Evolutionary conservation across 2,329 filamentous ascomycete species (phyloP).

Genomic region (Cryphonectria radicalis): DNA sequence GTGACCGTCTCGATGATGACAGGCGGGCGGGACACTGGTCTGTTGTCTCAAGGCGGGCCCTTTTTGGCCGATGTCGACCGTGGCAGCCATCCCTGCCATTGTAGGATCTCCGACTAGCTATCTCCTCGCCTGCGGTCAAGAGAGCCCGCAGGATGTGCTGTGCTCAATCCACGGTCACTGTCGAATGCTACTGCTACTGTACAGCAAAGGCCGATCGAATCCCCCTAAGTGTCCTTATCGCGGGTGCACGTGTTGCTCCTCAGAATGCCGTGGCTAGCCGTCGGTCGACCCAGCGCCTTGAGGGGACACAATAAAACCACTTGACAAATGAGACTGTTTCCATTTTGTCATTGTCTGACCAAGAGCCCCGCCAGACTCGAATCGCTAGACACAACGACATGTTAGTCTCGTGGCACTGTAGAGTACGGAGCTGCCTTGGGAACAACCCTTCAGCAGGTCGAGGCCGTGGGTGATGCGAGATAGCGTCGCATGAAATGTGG

Average conservation of each 20-base stretch:
- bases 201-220: slow-evolving; percentile 21
- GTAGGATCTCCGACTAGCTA: slow-evolving; percentile 4
- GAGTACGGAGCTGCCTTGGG: slow-evolving; percentile 1
- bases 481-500: slow-evolving; percentile 21
- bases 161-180: slow-evolving; percentile 22
- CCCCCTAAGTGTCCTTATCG: slow-evolving; percentile 26
- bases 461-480: background rate
- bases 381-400: background rate
- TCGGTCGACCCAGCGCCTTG: background rate
- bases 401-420: background rate
- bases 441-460: background rate
- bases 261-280: slow-evolving; percentile 29
- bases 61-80: slow-evolving; percentile 16
- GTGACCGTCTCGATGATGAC: slow-evolving; percentile 2
- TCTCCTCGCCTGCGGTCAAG: slow-evolving; percentile 16
- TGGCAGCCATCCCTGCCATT: slow-evolving; percentile 7
- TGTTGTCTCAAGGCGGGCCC: background rate
- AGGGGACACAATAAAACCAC: background rate
- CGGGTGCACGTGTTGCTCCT: slow-evolving; percentile 11
- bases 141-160: slow-evolving; percentile 21
- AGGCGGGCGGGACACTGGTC: background rate
- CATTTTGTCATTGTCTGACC: slow-evolving; percentile 14
- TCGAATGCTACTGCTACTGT: slow-evolving; percentile 1
- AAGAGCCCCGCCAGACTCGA: slow-evolving; percentile 19
- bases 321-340: slow-evolving; percentile 25